phyloP scores from a whole-genome alignment of 108 stramenopile genomes.

The Fragilaria crotonensis region DNA sequence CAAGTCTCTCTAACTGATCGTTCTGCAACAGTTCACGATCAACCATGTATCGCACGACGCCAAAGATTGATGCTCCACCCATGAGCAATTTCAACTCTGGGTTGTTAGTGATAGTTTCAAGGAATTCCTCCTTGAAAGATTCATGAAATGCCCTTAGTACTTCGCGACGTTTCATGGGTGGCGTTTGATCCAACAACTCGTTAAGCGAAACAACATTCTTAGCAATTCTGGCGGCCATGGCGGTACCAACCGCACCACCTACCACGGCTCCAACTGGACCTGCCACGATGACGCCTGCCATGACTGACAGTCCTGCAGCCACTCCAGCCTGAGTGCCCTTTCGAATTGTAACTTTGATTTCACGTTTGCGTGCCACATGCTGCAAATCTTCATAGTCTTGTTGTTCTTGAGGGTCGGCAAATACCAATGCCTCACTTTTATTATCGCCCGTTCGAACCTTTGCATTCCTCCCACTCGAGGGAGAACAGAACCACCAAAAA shows the following conservation, averaged over 20 bases:
- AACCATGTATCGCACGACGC: conserved; percentile 29
- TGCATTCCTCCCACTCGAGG: too few species aligned
- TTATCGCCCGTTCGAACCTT: too few species aligned
- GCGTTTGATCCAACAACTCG: conserved; percentile 18
- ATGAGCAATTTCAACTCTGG: conserved; percentile 26
- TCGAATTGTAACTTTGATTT: conserved; percentile 22
- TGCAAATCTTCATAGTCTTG: conserved; percentile 20
- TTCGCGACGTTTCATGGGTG: conserved; percentile 16
- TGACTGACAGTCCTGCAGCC: conserved; percentile 23
- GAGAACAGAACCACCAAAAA: too few species aligned
- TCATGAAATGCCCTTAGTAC: conserved; percentile 19
- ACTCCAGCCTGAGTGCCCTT: conserved; percentile 21
- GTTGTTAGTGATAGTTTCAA: conserved; percentile 16
- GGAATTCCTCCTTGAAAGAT: conserved; percentile 28
- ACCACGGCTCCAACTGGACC: conserved; percentile 25
- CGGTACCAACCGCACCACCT: conserved; percentile 25
- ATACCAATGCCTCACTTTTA: too few species aligned
- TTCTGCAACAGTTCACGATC: conserved; percentile 21
- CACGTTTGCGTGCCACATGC: conserved; percentile 15
- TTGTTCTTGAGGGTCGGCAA: not conserved
- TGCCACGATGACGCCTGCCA: conserved; percentile 22
- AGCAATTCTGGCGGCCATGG: conserved; percentile 20
- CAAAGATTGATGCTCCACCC: conserved; percentile 12
- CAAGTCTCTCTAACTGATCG: conserved; percentile 22
- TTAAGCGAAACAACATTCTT: conserved; percentile 23